These are phyloP conservation scores for Phytopythium vexans DNA, from an alignment of 352 stramenopile genomes.

Conservation along the genomic window DNA sequence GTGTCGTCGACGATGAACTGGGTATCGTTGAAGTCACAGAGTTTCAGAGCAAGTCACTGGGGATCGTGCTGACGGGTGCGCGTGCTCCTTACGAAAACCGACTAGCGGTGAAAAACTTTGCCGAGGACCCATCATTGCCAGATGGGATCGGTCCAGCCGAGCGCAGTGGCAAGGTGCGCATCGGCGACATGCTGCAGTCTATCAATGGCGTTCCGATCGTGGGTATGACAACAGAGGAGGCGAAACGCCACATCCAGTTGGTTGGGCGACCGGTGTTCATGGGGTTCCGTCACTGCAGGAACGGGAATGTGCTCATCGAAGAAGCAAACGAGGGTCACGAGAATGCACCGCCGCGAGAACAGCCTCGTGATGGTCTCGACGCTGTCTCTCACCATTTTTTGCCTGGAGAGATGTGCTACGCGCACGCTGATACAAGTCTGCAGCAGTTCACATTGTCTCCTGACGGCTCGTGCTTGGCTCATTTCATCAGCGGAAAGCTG, in stretches of 20 bases:
- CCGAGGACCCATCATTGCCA: constrained; percentile 23
- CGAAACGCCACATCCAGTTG: constrained; percentile 75
- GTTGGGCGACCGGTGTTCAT: constrained; percentile 70
- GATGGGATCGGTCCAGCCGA: constrained; percentile 53
- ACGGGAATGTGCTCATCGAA: constrained; percentile 1
- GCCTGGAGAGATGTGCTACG: constrained; percentile 75
- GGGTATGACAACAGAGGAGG: constrained; percentile 70
- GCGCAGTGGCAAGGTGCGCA: constrained; percentile 48
- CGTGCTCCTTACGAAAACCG: constrained; percentile 41
- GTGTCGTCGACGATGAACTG: no score
- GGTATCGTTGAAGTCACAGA: constrained; percentile 45
- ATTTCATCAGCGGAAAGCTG: constrained; percentile 74
- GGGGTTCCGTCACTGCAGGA: constrained; percentile 51
- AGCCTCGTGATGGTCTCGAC: constrained; percentile 8
- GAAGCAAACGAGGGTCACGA: neutral
- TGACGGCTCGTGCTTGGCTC: constrained; percentile 61
- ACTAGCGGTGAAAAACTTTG: constrained; percentile 71
- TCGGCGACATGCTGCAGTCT: constrained; percentile 72
- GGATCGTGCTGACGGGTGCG: constrained; percentile 63
- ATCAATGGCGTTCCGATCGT: constrained; percentile 80
- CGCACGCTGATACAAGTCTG: constrained; percentile 71
- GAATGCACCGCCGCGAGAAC: no score
- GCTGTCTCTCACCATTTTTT: constrained; percentile 33
- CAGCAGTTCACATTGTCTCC: constrained; percentile 55
- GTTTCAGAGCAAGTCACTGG: constrained; percentile 61